Evolutionary conservation across 2,329 filamentous ascomycete species (phyloP).

Genomic region (Kalaharituber pfeilii): DNA sequence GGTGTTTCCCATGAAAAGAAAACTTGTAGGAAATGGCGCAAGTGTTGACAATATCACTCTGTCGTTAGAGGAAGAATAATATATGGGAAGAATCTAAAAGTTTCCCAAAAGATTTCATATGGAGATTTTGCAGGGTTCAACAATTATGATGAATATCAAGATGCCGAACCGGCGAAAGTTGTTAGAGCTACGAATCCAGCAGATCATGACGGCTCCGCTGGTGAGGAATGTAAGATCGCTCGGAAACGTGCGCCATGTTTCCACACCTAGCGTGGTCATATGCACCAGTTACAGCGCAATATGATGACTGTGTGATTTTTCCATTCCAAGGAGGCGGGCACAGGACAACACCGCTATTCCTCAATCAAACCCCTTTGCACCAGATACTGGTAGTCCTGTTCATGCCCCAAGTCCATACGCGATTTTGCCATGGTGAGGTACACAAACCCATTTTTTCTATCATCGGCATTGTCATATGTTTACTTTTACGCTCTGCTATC

Average conservation of each 20-base stretch:
- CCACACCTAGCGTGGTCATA: background rate
- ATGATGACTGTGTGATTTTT: constrained; percentile 16
- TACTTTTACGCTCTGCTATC: too few relatives aligned
- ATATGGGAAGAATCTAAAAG: constrained; percentile 7
- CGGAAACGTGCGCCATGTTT: too few relatives aligned
- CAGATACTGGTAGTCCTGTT: too few relatives aligned
- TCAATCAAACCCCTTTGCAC: too few relatives aligned
- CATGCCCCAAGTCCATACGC: too few relatives aligned
- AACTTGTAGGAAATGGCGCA: background rate
- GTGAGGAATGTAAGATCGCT: background rate
- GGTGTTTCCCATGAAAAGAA: background rate
- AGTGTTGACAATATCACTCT: background rate
- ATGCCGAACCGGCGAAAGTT: background rate
- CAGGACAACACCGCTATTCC: too few relatives aligned
- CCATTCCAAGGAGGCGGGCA: constrained; percentile 11
- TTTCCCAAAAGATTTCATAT: constrained; percentile 11
- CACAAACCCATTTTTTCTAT: too few relatives aligned
- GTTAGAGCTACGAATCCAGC: too few relatives aligned
- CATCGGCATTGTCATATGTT: too few relatives aligned
- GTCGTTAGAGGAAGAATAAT: background rate
- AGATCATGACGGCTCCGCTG: too few relatives aligned
- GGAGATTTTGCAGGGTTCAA: background rate
- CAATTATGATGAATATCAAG: background rate
- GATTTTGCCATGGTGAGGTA: too few relatives aligned
- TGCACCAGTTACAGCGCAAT: constrained; percentile 8